Conservation (phyloP, 2,329 filamentous ascomycete species). For the Aquanectria penicillioides region DNA sequence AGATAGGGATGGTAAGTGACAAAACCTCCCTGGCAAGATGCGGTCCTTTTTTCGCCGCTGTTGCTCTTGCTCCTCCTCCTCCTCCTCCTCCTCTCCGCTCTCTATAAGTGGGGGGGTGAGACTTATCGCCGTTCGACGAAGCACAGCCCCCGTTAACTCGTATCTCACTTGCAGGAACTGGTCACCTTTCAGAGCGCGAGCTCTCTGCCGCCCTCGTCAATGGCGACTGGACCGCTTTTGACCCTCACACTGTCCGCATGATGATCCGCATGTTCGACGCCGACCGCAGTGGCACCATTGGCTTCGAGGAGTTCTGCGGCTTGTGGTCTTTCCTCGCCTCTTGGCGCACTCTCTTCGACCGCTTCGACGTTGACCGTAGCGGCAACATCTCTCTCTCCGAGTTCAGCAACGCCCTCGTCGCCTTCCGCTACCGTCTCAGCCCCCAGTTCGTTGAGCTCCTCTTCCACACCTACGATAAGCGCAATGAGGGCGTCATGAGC, state of each 20-base stretch:
- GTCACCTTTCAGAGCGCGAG: slow-evolving; percentile 86
- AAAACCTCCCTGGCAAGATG: too few species aligned
- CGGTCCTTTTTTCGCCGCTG: too few species aligned
- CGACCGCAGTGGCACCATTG: slow-evolving; percentile 87
- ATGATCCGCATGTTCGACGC: slow-evolving; percentile 99
- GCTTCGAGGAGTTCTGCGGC: slow-evolving; percentile 95
- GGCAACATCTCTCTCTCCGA: slow-evolving; percentile 89
- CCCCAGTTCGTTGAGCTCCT: slow-evolving; percentile 84
- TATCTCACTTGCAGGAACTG: slow-evolving; percentile 64
- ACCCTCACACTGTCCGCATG: slow-evolving; percentile 93
- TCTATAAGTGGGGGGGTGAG: not conserved
- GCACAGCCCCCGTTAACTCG: slow-evolving; percentile 7
- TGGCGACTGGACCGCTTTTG: slow-evolving; percentile 94
- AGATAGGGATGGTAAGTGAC: slow-evolving; percentile 81
- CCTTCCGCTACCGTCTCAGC: slow-evolving; percentile 92
- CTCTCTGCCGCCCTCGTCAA: slow-evolving; percentile 93
- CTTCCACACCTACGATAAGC: slow-evolving; percentile 90
- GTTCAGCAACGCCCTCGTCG: slow-evolving; percentile 88
- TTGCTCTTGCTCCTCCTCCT: not conserved
- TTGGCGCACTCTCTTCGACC: slow-evolving; percentile 94
- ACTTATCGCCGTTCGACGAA: too few species aligned
- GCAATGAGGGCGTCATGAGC: slow-evolving; percentile 75
- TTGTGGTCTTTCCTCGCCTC: slow-evolving; percentile 96
- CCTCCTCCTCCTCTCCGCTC: not conserved
- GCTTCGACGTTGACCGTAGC: slow-evolving; percentile 87